Conservation (phyloP, 176 grass and related monocot species). For the Cocos nucifera region DNA sequence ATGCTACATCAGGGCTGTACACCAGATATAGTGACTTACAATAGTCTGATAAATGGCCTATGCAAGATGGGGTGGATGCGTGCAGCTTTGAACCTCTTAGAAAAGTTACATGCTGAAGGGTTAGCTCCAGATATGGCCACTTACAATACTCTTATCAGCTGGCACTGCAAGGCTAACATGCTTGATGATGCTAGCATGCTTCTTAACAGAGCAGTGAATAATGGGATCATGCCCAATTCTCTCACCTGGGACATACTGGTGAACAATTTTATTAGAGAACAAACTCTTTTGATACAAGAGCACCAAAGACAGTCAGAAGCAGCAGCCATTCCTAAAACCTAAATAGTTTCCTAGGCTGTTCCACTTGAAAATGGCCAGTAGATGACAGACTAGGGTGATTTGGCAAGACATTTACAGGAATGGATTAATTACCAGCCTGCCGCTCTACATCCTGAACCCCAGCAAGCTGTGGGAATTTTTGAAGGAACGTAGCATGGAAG, state of each 20-base stretch:
- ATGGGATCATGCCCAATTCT: constrained; percentile 51
- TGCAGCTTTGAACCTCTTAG: constrained; percentile 77
- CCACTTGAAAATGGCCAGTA: too few relatives aligned
- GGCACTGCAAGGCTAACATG: constrained; percentile 81
- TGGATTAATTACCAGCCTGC: too few relatives aligned
- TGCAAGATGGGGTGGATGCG: constrained; percentile 70
- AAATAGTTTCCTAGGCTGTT: too few relatives aligned
- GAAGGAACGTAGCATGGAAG: too few relatives aligned
- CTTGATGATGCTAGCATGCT: constrained; percentile 58
- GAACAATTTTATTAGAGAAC: constrained; percentile 43
- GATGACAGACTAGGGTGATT: too few relatives aligned
- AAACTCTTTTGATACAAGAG: constrained; percentile 29
- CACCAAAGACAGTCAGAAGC: constrained; percentile 9
- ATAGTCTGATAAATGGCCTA: constrained; percentile 80
- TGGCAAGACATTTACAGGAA: too few relatives aligned
- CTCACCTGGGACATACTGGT: constrained; percentile 70
- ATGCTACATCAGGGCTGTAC: constrained; percentile 63
- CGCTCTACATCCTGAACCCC: too few relatives aligned
- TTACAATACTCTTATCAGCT: constrained; percentile 95
- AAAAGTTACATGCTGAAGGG: constrained; percentile 62
- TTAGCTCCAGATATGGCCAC: constrained; percentile 63
- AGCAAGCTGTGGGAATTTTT: too few relatives aligned
- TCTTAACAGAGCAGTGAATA: constrained; percentile 43
- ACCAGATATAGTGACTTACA: constrained; percentile 93
- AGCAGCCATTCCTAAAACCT: too few relatives aligned